A percentile compares a stretch with the other conserved stretches of the same genome.
Conservation (phyloP, 176 grass and related monocot genomes). For the Echinochloa phyllopogon region DNA sequence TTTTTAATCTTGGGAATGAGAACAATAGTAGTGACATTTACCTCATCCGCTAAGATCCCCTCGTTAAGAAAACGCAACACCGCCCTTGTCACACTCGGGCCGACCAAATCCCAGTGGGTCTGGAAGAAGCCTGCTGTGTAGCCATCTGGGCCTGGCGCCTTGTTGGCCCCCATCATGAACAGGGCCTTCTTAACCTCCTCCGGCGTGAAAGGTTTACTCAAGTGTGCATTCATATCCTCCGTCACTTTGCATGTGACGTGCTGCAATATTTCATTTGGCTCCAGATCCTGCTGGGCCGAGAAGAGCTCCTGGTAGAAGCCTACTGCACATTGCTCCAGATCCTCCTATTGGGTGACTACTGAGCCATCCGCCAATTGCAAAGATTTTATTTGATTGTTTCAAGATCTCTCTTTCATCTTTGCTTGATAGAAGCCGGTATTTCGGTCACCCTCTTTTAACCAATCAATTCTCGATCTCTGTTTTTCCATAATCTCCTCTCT, state of each 20-base stretch:
- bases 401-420: background rate
- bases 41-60: rapidly evolving
- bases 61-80: background rate
- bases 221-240: background rate
- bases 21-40: background rate
- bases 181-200: background rate
- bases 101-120: background rate
- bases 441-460: background rate
- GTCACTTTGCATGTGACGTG: background rate
- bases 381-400: background rate
- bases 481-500: background rate
- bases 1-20: background rate
- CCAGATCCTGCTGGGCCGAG: background rate
- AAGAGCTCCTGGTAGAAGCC: background rate
- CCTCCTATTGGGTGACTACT: background rate
- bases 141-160: background rate
- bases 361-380: background rate
- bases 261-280: background rate
- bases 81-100: background rate
- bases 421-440: background rate
- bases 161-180: background rate
- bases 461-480: background rate
- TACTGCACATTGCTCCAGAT: background rate
- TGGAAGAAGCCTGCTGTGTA: background rate
- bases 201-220: too few species aligned